Conservation (phyloP, 1,284 basidiomycete genomes). For the Chalciporus sp. region DNA sequence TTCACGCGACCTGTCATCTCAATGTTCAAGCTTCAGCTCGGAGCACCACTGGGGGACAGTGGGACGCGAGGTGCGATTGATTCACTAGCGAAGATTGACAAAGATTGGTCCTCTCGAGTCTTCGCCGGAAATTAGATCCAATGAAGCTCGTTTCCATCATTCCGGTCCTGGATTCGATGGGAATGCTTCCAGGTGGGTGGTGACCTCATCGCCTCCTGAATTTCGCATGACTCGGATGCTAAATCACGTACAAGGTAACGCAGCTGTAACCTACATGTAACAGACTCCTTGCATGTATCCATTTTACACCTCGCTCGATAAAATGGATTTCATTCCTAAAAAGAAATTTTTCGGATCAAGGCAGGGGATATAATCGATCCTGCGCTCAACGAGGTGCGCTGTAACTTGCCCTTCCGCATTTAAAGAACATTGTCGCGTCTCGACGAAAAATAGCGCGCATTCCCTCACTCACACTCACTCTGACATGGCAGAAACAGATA, state of each 20-base stretch:
- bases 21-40: neutral
- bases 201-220: constrained; percentile 34
- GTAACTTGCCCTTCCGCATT: constrained; percentile 1
- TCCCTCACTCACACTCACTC: neutral
- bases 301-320: constrained; percentile 21
- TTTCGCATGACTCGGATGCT: constrained; percentile 21
- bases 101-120: no score
- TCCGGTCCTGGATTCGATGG: constrained; percentile 1
- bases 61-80: neutral
- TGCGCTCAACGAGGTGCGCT: constrained; percentile 9
- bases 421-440: neutral
- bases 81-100: neutral
- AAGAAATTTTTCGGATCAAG: constrained; percentile 28
- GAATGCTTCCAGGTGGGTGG: constrained; percentile 5
- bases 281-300: constrained; percentile 14
- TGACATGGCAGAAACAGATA: constrained; percentile 33
- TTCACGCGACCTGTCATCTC: neutral
- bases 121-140: neutral
- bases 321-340: constrained; percentile 19
- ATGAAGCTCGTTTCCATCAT: neutral
- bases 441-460: neutral
- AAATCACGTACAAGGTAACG: constrained; percentile 32
- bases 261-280: constrained; percentile 2
- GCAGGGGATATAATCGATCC: constrained; percentile 22
- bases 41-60: neutral